These are phyloP conservation scores for Osmanthus fragrans DNA, from an alignment of 257 asterid species.

Conservation along the genomic window DNA sequence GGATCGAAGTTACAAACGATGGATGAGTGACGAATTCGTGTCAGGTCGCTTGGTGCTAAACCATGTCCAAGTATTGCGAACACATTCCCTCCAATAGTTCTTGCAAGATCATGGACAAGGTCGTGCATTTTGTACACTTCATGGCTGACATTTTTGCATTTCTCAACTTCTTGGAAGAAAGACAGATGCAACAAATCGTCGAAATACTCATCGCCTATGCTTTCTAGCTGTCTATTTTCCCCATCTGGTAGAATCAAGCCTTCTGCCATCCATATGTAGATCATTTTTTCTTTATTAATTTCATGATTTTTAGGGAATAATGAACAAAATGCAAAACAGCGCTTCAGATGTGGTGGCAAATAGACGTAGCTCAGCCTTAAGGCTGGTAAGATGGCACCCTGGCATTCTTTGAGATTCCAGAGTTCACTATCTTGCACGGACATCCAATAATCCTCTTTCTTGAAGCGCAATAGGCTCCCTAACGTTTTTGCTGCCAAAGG, in stretches of 20 bases:
- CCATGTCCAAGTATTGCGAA: slow-evolving; percentile 7
- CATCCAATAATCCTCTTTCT: slow-evolving; percentile 24
- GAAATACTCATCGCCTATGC: slow-evolving; percentile 25
- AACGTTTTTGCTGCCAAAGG: slow-evolving; percentile 30
- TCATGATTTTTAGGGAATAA: slow-evolving; percentile 25
- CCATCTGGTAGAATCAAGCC: slow-evolving; percentile 18
- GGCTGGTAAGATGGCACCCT: slow-evolving; percentile 24
- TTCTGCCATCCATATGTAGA: slow-evolving; percentile 32
- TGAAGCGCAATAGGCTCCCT: slow-evolving; percentile 26
- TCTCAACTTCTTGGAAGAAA: slow-evolving; percentile 26
- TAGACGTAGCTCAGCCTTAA: slow-evolving; percentile 28
- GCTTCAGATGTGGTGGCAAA: slow-evolving; percentile 24
- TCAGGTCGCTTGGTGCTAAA: not conserved
- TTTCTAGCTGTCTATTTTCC: slow-evolving; percentile 17
- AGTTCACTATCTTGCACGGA: slow-evolving; percentile 28
- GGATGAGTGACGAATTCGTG: slow-evolving; percentile 14
- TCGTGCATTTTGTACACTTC: slow-evolving; percentile 25
- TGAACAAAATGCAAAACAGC: slow-evolving; percentile 27
- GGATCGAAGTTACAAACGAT: not conserved
- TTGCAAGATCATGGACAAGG: slow-evolving; percentile 25
- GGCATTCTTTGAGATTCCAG: slow-evolving; percentile 22
- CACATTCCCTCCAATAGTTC: slow-evolving; percentile 20
- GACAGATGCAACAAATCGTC: slow-evolving; percentile 17
- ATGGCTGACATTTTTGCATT: not conserved
- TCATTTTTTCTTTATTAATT: slow-evolving; percentile 23